Base-by-base conservation (phyloP, 768 basidiomycete species). In the Pisolithus orientalis region DNA sequence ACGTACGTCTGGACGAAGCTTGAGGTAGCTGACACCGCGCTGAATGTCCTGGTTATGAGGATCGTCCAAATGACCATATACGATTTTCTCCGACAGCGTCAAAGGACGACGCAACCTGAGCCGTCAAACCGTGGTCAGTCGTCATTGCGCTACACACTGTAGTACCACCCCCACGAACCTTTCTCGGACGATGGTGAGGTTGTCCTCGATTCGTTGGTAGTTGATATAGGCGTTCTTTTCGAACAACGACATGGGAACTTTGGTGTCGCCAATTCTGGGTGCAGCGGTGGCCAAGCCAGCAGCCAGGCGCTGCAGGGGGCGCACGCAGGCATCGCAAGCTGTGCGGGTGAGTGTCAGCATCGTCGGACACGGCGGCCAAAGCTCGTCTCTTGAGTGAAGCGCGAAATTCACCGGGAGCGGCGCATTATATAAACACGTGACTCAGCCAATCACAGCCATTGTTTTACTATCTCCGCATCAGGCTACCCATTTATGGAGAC, bases 51-150 rank as follows among this genome's bases (percentile, higher is more conserved):
- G 91, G 63, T 84, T 80, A 60, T 86, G 84, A 50, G 95, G 84
- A 72, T 97, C 90, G 72, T 97, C 95, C 61, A 98, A 80, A 76
- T 99, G 96, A 52, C 96, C 96, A 70, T 99, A 99, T 39, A 97
- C 77, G 65, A 96, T 87, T 82, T 97, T 96, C 73, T 97, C 94
- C 53, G 94, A 94, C 61, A 95, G 72, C 14, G 94, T 96, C 70
- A 96, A 73, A 40, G 94, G 94, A 34, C 92, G 89, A 62, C 86
- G 81, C 61, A 96, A 76, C 68, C 94, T 95, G 53, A 13, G 9
- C 39, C 29, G 3, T 29, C 54, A 27, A 38, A 21, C 21, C 21
- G 21, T 34, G 48, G 8, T 44, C 40, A 49, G 38, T 16, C 17
- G 17, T 53, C 14, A 43, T 39, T 10, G n/a, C 0, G 13, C 6